A percentile compares a stretch with the other conserved stretches of the same genome.
These are phyloP conservation scores for Cystofilobasidium macerans DNA, from an alignment of 768 basidiomycete species.

Conservation along the genomic window DNA sequence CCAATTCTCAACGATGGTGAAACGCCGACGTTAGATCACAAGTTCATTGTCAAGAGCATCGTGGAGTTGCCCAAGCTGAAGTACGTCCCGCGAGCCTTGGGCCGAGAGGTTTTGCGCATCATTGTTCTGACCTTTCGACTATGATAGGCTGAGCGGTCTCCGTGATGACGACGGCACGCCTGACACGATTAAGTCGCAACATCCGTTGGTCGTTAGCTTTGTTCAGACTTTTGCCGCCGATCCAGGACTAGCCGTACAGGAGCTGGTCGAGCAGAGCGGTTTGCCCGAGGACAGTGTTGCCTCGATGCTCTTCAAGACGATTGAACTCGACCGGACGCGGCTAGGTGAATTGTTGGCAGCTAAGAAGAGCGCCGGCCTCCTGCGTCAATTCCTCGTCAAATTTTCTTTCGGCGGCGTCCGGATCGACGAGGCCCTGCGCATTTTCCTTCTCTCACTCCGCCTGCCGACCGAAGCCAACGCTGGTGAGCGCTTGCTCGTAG, in stretches of 20 bases:
- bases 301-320: constrained; percentile 61
- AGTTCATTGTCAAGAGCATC: constrained; percentile 80
- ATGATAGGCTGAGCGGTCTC: constrained; percentile 28
- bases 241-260: constrained; percentile 65
- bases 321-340: constrained; percentile 55
- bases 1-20: constrained; percentile 56
- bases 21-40: constrained; percentile 48
- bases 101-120: too few species aligned
- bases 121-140: not conserved
- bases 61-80: constrained; percentile 50
- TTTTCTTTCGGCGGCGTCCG: constrained; percentile 75
- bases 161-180: constrained; percentile 30
- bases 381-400: constrained; percentile 73
- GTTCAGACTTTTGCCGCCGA: constrained; percentile 67
- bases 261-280: constrained; percentile 53
- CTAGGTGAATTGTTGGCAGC: constrained; percentile 75
- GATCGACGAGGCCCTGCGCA: constrained; percentile 77
- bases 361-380: constrained; percentile 58
- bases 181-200: constrained; percentile 35
- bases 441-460: constrained; percentile 73
- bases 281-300: constrained; percentile 60
- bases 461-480: constrained; percentile 45
- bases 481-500: constrained; percentile 63
- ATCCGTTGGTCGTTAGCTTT: constrained; percentile 60
- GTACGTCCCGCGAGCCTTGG: not conserved